Evolutionary conservation across 495 filamentous ascomycete genomes (phyloP).

Genomic region (Tetracladium marchalianum): DNA sequence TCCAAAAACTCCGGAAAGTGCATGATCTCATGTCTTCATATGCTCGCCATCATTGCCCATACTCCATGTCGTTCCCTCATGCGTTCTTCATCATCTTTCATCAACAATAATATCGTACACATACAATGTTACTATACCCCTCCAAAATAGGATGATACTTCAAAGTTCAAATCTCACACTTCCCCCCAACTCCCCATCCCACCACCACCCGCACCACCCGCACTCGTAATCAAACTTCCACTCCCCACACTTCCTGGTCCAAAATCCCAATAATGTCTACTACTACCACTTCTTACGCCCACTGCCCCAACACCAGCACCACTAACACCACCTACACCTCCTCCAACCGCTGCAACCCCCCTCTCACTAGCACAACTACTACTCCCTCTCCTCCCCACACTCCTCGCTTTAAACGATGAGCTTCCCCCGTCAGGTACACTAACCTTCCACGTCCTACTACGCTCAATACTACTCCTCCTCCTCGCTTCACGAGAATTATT

Average conservation of each 20-base stretch:
- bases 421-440: slow-evolving; percentile 32
- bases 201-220: slow-evolving; percentile 60
- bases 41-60: too few relatives aligned
- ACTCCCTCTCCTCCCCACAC: slow-evolving; percentile 36
- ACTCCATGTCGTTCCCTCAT: too few relatives aligned
- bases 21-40: neutral
- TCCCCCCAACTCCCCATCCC: slow-evolving; percentile 73
- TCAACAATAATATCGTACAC: too few relatives aligned
- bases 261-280: slow-evolving; percentile 80
- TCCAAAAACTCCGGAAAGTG: neutral
- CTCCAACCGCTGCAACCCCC: too few relatives aligned
- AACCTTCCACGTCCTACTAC: slow-evolving; percentile 37
- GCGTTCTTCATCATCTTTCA: too few relatives aligned
- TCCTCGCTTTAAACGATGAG: neutral
- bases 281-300: slow-evolving; percentile 49
- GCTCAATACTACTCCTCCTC: slow-evolving; percentile 31
- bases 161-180: slow-evolving; percentile 32
- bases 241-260: slow-evolving; percentile 63
- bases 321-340: too few relatives aligned
- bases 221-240: slow-evolving; percentile 54
- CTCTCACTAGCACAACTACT: slow-evolving; percentile 52
- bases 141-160: too few relatives aligned
- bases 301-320: slow-evolving; percentile 67
- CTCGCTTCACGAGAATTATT: neutral
- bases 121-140: too few relatives aligned